A percentile compares a stretch with the other conserved stretches of the same genome.
phyloP scores from a whole-genome alignment of 805 yeast genomes.

The Barnettozyma vustinii region DNA sequence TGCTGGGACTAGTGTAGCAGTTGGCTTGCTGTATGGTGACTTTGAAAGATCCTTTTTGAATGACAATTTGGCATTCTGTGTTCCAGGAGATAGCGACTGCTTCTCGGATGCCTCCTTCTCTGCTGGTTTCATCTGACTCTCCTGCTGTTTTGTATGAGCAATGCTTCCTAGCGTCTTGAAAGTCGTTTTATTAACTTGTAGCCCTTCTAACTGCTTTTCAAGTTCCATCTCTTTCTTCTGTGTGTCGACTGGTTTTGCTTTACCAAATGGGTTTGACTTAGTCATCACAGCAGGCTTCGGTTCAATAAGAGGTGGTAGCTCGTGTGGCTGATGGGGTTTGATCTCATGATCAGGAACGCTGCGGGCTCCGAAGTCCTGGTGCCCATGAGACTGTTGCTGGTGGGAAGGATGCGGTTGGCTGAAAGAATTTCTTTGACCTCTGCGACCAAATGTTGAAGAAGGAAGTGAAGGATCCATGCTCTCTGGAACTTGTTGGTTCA shows the following conservation, averaged over 20 bases:
- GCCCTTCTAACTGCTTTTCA: conserved; percentile 40
- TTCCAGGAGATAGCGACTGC: not conserved
- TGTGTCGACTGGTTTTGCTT: conserved; percentile 82
- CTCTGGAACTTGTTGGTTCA: conserved; percentile 19
- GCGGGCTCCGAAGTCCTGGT: not conserved
- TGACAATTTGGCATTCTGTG: not conserved
- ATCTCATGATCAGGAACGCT: conserved; percentile 3
- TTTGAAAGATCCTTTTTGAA: conserved; percentile 3
- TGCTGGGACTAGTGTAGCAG: conserved; percentile 3
- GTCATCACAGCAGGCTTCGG: conserved; percentile 23
- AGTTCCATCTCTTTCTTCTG: conserved; percentile 58
- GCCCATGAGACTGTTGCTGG: conserved; percentile 4
- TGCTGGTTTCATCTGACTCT: not conserved
- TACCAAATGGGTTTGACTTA: conserved; percentile 71
- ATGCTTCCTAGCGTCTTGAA: conserved; percentile 22
- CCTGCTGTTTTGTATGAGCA: conserved; percentile 6
- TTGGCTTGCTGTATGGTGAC: not conserved
- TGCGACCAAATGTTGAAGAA: not conserved
- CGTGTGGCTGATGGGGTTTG: conserved; percentile 6
- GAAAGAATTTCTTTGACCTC: conserved; percentile 4
- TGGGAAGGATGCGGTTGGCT: conserved; percentile 2
- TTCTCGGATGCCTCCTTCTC: not conserved
- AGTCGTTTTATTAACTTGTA: conserved; percentile 42
- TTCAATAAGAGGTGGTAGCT: conserved; percentile 15
- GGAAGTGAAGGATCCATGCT: conserved; percentile 22